These are phyloP conservation scores for Lyophyllum semitale DNA, from an alignment of 768 basidiomycete species.

Conservation along the genomic window DNA sequence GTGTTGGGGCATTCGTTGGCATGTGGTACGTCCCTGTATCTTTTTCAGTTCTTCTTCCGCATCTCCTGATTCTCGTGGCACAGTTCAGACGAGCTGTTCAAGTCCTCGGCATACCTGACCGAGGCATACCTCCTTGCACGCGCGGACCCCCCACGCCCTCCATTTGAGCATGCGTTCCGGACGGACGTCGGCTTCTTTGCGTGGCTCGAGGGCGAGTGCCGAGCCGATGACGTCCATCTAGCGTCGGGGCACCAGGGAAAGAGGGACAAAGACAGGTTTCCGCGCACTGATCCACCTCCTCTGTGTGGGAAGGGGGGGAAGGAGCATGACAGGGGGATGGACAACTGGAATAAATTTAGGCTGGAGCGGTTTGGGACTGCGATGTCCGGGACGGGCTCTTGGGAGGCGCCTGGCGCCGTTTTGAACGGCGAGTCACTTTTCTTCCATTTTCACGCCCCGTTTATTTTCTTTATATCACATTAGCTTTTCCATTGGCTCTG, in stretches of 20 bases:
- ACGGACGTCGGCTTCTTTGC: constrained; percentile 58
- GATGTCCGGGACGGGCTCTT: constrained; percentile 72
- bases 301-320: not conserved
- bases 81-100: constrained; percentile 78
- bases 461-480: not conserved
- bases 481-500: too few species aligned
- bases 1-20: constrained; percentile 70
- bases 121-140: constrained; percentile 57
- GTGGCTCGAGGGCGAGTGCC: constrained; percentile 62
- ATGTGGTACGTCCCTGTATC: constrained; percentile 49
- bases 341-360: constrained; percentile 50
- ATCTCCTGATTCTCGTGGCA: not conserved
- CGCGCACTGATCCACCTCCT: too few species aligned
- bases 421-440: constrained; percentile 45
- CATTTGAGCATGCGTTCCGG: constrained; percentile 74
- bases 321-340: not conserved
- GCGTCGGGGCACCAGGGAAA: too few species aligned
- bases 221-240: not conserved
- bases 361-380: constrained; percentile 74
- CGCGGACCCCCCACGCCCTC: constrained; percentile 54
- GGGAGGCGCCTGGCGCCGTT: constrained; percentile 67
- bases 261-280: too few species aligned
- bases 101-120: constrained; percentile 74
- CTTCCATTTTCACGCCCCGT: not conserved
- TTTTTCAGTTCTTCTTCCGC: not conserved